Base-by-base conservation (phyloP, 139 green algal species). In the Asterochloris erici region DNA sequence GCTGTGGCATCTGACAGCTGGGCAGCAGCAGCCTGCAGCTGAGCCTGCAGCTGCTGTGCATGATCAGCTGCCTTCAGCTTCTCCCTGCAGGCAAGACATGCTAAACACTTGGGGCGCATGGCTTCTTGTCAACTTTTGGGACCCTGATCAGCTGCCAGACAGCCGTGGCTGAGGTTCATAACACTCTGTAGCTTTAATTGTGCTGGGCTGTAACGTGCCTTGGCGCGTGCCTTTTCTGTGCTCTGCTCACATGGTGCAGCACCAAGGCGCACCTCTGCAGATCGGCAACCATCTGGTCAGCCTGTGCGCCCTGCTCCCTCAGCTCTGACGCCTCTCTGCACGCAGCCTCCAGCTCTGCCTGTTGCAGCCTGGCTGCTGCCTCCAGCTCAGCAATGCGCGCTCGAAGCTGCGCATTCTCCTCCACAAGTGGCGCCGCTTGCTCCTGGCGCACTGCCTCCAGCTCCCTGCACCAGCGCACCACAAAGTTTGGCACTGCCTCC, bases 221-320 rank as follows among this genome's bases (percentile, higher is more conserved):
- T 64, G 63, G 71, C 27, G 17, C 60, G n/a, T 11, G 38, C 77
- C 10, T 76, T 61, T 14, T 17, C 60, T 28, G 28, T 63, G 17
- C 9, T 10, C 4, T 61, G 24, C 9, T 23, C 12, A 63, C 15
- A 0, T 26, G 0, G 13, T 64, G 74, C 38, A 66, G 11, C 17
- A 66, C 38, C 14, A 79, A 0, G 9, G 15, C 21, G 9, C 12
- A 27, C 14, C 28, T 38, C 70, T 23, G 29, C 21, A 76, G n/a
- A 76, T 70, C 29, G 0, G 28, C 27, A 9, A 77, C 60, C 60
- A 89, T 63, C 60, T 74, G 73, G 85, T 85, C 19, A 77, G 64
- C 62, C 87, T 64, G 86, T 89, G 64, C 24, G 66, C 27, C 21
- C 79, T 79, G 63, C 81, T 82, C 77, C 81, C 28, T 12, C 74